phyloP scores from a whole-genome alignment of 2,329 filamentous ascomycete species.

The Colletotrichum lentis region DNA sequence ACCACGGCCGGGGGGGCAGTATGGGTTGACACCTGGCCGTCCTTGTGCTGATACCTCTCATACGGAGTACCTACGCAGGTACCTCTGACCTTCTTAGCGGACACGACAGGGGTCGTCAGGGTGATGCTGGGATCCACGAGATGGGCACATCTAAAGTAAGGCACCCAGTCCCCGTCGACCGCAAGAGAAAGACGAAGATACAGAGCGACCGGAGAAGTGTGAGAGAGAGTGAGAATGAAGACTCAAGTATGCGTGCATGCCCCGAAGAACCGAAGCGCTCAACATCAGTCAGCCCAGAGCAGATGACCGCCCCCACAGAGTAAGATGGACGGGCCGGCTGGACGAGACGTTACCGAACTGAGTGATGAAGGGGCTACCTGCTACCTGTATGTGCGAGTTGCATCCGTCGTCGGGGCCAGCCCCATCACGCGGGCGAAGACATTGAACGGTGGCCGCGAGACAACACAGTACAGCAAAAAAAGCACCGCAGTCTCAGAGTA shows the following conservation, averaged over 20 bases:
- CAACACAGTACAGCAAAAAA: constrained; percentile 3
- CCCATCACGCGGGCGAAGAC: constrained; percentile 18
- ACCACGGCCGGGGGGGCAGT: constrained; percentile 19
- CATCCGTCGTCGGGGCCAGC: constrained; percentile 5
- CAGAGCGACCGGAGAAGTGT: background rate
- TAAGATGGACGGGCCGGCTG: constrained; percentile 1
- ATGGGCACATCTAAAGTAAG: constrained; percentile 13
- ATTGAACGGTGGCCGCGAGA: constrained; percentile 21
- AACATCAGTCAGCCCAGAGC: background rate
- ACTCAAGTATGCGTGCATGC: background rate
- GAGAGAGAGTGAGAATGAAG: background rate
- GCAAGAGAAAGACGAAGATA: background rate
- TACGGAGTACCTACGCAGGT: background rate
- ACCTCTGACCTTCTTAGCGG: constrained; percentile 26
- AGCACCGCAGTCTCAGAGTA: background rate
- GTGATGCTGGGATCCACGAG: constrained; percentile 17
- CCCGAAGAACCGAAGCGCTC: background rate
- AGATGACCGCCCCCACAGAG: constrained; percentile 7
- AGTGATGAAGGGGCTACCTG: constrained; percentile 4
- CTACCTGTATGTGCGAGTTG: constrained; percentile 15
- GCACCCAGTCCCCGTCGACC: constrained; percentile 20
- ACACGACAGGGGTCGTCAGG: constrained; percentile 23
- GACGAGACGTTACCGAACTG: constrained; percentile 1
- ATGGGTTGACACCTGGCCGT: constrained; percentile 13
- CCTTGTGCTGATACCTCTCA: constrained; percentile 13